Evolutionary conservation across 1,139 yeast species (phyloP).

Genomic region (Saccharomyces uvarum): DNA sequence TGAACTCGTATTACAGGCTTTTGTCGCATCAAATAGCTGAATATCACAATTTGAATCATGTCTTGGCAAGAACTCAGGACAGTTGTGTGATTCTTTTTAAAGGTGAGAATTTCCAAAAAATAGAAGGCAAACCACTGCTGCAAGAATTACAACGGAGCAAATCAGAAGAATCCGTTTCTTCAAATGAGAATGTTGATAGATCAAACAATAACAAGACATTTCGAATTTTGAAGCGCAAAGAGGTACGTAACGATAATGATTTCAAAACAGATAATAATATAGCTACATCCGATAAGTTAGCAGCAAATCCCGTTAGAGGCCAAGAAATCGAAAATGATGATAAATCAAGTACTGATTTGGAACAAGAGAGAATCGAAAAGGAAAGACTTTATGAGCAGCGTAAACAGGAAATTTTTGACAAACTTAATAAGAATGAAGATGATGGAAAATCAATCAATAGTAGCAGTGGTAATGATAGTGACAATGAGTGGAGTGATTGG

Average conservation of each 20-base stretch:
- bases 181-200: background rate
- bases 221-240: background rate
- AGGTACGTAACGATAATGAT: background rate
- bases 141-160: conserved; percentile 14
- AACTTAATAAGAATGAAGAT: conserved; percentile 7
- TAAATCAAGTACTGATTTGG: conserved; percentile 6
- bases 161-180: background rate
- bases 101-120: conserved; percentile 22
- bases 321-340: background rate
- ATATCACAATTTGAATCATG: conserved; percentile 52
- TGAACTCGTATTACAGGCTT: conserved; percentile 61
- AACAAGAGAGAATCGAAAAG: conserved; percentile 16
- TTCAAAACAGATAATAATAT: background rate
- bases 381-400: conserved; percentile 18
- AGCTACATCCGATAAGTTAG: background rate
- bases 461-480: background rate
- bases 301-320: background rate
- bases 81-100: conserved; percentile 38
- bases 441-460: conserved; percentile 1
- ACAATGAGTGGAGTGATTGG: background rate
- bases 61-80: conserved; percentile 39
- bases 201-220: background rate
- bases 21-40: conserved; percentile 64
- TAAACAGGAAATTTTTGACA: conserved; percentile 19
- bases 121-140: conserved; percentile 11